A percentile compares a stretch with the other conserved stretches of the same genome.
Conservation (phyloP, 2,329 filamentous ascomycete species). For the Fusarium cyanostomum region DNA sequence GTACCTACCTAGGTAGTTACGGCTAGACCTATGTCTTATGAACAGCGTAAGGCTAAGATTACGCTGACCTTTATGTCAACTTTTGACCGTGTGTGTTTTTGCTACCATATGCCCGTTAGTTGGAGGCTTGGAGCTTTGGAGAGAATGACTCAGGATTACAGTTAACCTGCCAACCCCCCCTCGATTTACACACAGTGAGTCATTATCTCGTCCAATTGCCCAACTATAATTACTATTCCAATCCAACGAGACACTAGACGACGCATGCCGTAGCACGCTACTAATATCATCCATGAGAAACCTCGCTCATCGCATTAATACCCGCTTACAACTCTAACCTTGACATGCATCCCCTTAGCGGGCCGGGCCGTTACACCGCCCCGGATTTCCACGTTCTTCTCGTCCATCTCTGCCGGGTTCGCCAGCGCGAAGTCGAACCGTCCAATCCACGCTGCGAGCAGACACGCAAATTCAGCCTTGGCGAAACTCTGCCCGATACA, state of each 20-base stretch:
- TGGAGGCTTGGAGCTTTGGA: not conserved
- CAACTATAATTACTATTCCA: not conserved
- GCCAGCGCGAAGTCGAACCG: conserved; percentile 72
- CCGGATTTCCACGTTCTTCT: conserved; percentile 73
- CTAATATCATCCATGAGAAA: not conserved
- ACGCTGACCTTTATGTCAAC: too few relatives aligned
- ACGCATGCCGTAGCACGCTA: not conserved
- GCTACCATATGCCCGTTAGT: not conserved
- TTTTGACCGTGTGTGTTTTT: too few relatives aligned
- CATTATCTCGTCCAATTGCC: not conserved
- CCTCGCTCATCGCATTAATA: conserved; percentile 52
- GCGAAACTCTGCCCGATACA: conserved; percentile 88
- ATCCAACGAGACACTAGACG: not conserved
- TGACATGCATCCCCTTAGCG: conserved; percentile 75
- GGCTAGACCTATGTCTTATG: too few relatives aligned
- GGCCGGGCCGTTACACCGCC: conserved; percentile 78
- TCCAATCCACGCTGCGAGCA: conserved; percentile 81
- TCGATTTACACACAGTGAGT: not conserved
- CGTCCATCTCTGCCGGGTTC: conserved; percentile 70
- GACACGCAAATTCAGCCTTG: conserved; percentile 83
- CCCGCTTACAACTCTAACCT: conserved; percentile 71
- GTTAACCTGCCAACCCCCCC: not conserved
- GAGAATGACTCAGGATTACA: not conserved
- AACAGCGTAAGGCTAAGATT: too few relatives aligned
- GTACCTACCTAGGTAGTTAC: too few relatives aligned